Conservation (phyloP, 305 asterid species). For the Fraxinus velutina region DNA sequence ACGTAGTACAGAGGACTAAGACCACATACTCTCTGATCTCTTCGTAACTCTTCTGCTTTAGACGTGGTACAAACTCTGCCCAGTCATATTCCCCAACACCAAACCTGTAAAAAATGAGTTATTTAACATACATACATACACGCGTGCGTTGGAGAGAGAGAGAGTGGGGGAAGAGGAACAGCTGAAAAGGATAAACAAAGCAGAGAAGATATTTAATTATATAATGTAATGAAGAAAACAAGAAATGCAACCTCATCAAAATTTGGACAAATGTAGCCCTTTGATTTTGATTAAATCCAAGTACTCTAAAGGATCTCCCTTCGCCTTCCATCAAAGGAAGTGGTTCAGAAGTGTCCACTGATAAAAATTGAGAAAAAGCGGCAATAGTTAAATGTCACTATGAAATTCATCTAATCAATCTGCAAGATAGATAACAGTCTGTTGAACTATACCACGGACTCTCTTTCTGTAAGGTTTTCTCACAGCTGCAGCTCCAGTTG, state of each 20-base stretch:
- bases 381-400: conserved; percentile 16
- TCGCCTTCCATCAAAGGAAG: conserved; percentile 98
- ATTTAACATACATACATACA: not conserved
- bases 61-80: conserved; percentile 81
- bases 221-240: conserved; percentile 1
- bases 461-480: conserved; percentile 64
- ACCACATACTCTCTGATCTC: conserved; percentile 76
- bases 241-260: conserved; percentile 73
- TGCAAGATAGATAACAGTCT: conserved; percentile 15
- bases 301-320: conserved; percentile 78
- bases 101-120: conserved; percentile 45
- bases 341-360: conserved; percentile 63
- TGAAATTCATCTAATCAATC: conserved; percentile 5
- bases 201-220: conserved; percentile 17
- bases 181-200: conserved; percentile 7
- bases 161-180: not conserved
- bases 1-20: conserved; percentile 15
- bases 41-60: conserved; percentile 78
- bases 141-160: not conserved
- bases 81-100: conserved; percentile 86
- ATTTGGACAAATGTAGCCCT: conserved; percentile 83
- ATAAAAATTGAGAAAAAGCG: conserved; percentile 27
- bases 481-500: conserved; percentile 55
- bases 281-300: conserved; percentile 90
- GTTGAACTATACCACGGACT: conserved; percentile 60